These are phyloP conservation scores for Boletellus ananas DNA, from an alignment of 768 basidiomycete genomes.

Conservation along the genomic window DNA sequence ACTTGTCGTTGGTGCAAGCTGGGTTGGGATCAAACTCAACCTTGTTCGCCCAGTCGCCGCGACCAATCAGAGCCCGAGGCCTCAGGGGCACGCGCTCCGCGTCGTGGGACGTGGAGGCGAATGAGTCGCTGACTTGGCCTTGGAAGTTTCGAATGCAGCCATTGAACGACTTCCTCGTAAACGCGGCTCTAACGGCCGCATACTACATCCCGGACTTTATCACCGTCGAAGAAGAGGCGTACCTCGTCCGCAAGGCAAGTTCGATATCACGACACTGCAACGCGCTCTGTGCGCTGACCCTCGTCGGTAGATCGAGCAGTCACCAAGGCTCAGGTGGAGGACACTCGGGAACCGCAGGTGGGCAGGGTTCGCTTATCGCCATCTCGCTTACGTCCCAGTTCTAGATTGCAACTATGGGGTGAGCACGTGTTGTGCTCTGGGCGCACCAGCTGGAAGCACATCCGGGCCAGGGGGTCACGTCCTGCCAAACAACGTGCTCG, in stretches of 20 bases:
- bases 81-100: constrained; percentile 5
- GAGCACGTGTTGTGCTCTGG: constrained; percentile 12
- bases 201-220: constrained; percentile 80
- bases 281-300: neutral
- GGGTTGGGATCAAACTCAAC: constrained; percentile 1
- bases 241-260: constrained; percentile 70
- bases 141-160: constrained; percentile 12
- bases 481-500: constrained; percentile 60
- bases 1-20: neutral
- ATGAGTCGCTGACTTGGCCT: neutral
- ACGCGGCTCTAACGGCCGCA: constrained; percentile 35
- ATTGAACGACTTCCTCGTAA: constrained; percentile 11
- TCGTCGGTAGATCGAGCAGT: constrained; percentile 60
- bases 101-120: constrained; percentile 15
- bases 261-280: neutral
- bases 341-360: constrained; percentile 33
- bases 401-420: constrained; percentile 78
- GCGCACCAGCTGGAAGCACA: constrained; percentile 1
- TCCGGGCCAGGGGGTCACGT: constrained; percentile 63
- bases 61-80: neutral
- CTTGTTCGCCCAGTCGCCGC: neutral
- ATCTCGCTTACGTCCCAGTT: neutral
- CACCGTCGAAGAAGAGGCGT: constrained; percentile 70
- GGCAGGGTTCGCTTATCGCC: constrained; percentile 1
- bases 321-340: constrained; percentile 83